Conservation (phyloP, 2,329 filamentous ascomycete species). For the Madurella mycetomatis region DNA sequence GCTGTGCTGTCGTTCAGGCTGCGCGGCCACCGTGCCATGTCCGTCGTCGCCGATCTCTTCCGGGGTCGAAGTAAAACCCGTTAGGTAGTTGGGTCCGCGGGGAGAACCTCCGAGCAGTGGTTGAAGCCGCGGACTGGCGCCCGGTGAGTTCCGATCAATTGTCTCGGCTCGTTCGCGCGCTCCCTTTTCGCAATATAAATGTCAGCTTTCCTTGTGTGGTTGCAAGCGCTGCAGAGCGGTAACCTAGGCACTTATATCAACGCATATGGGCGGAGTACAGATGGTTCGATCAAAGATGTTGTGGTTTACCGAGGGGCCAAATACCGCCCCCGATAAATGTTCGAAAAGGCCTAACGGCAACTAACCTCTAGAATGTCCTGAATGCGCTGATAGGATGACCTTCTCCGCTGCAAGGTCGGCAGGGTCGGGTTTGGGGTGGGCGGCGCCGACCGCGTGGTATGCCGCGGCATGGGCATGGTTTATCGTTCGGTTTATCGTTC, state of each 20-base stretch:
- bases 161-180: conserved; percentile 30
- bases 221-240: conserved; percentile 2
- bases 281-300: conserved; percentile 21
- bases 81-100: conserved; percentile 15
- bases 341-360: neutral
- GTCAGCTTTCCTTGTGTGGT: neutral
- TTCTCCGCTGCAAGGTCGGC: conserved; percentile 18
- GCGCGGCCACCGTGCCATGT: conserved; percentile 21
- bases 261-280: conserved; percentile 16
- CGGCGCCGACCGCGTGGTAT: conserved; percentile 5
- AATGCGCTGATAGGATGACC: conserved; percentile 31
- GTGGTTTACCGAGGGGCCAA: conserved; percentile 16
- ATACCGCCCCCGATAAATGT: conserved; percentile 12
- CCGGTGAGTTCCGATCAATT: conserved; percentile 11
- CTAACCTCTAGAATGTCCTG: conserved; percentile 33
- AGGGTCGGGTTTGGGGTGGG: neutral
- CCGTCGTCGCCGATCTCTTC: conserved; percentile 22
- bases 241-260: neutral
- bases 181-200: conserved; percentile 15
- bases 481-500: neutral
- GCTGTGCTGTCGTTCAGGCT: conserved; percentile 18
- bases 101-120: conserved; percentile 18
- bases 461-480: conserved; percentile 4
- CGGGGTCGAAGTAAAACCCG: conserved; percentile 4
- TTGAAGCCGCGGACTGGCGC: conserved; percentile 19